These are phyloP conservation scores for Kwoniella bestiolae DNA, from an alignment of 768 basidiomycete genomes.

Conservation along the genomic window DNA sequence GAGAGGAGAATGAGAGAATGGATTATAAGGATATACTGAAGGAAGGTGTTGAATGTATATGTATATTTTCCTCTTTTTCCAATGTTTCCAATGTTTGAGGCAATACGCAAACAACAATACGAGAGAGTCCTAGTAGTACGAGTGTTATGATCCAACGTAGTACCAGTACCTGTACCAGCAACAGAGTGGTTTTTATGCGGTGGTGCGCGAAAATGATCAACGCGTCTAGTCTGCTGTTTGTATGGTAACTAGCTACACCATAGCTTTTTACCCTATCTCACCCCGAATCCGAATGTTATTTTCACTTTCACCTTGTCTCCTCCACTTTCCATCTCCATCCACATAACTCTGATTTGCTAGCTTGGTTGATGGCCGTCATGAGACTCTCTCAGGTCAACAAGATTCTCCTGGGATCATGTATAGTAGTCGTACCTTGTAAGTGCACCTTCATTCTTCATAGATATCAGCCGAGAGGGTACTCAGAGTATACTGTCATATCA, in stretches of 20 bases:
- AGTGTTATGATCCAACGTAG: background rate
- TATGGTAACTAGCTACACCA: background rate
- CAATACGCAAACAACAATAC: no score
- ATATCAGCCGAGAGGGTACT: no score
- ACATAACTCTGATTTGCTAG: no score
- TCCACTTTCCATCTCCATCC: background rate
- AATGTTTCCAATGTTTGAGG: background rate
- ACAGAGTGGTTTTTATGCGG: background rate
- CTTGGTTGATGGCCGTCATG: conserved; percentile 13
- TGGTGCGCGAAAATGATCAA: background rate
- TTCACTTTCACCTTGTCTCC: no score
- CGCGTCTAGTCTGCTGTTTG: background rate
- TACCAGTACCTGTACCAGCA: background rate
- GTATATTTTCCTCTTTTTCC: background rate
- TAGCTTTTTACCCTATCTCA: background rate
- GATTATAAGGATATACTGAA: background rate
- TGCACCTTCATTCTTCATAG: no score
- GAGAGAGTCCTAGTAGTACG: no score
- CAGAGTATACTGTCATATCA: background rate
- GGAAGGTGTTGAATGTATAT: background rate
- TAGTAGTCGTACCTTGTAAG: conserved; percentile 41
- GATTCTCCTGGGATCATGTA: conserved; percentile 37
- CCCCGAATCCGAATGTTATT: no score
- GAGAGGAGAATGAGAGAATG: no score
- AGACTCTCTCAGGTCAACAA: conserved; percentile 36